phyloP scores from a whole-genome alignment of 2,329 filamentous ascomycete genomes.

The Neoarthrinium moseri region DNA sequence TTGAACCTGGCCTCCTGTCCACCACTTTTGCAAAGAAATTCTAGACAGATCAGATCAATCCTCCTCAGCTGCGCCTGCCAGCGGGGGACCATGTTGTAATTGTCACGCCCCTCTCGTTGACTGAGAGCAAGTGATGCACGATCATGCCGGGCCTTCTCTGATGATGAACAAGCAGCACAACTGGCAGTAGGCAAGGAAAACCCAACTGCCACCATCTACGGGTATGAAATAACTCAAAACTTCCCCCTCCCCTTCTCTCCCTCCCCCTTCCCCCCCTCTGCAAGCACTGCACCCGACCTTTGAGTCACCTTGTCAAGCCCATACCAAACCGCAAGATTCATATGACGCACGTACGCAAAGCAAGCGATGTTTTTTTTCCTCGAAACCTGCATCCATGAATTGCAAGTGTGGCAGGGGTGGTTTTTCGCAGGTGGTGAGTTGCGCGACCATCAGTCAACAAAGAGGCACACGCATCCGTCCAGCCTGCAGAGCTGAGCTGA shows the following conservation, averaged over 20 bases:
- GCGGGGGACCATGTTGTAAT: conserved; percentile 12
- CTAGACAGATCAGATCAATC: conserved; percentile 2
- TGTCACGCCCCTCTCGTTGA: conserved; percentile 10
- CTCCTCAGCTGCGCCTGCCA: background rate
- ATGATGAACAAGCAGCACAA: too few species aligned
- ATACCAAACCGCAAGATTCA: too few species aligned
- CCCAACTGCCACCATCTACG: conserved; percentile 1
- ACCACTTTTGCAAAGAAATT: background rate
- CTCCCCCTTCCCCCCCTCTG: background rate
- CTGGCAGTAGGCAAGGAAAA: conserved; percentile 8
- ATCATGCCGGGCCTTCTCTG: conserved; percentile 3
- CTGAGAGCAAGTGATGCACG: conserved; percentile 9
- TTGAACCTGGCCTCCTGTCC: background rate
- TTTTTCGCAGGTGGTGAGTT: conserved; percentile 2
- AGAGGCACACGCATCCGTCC: conserved; percentile 8
- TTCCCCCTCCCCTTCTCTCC: conserved; percentile 1
- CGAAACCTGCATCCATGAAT: conserved; percentile 13
- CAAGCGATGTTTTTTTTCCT: background rate
- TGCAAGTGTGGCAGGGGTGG: conserved; percentile 9
- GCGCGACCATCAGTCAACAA: conserved; percentile 14
- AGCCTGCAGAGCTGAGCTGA: background rate
- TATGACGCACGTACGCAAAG: too few species aligned
- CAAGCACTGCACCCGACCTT: background rate
- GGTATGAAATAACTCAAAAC: conserved; percentile 12
- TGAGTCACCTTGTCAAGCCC: too few species aligned